These are phyloP conservation scores for Lojkania enalia DNA, from an alignment of 2,329 filamentous ascomycete genomes.

Conservation along the genomic window DNA sequence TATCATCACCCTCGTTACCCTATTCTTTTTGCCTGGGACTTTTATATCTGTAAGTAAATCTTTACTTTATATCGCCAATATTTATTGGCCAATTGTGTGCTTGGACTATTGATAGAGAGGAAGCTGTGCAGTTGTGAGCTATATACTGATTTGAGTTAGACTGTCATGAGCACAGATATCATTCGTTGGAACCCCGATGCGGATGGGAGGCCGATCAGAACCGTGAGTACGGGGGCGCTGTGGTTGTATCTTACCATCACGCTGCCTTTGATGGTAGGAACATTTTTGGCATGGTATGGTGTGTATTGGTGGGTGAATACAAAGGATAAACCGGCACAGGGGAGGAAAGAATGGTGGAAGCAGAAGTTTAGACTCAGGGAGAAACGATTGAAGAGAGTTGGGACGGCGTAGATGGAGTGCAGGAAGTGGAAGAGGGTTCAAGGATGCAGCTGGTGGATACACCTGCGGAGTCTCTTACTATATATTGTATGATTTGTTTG, in stretches of 20 bases:
- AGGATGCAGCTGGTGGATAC: no score
- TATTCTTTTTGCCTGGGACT: slow-evolving; percentile 47
- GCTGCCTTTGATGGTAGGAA: slow-evolving; percentile 37
- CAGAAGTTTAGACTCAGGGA: neutral
- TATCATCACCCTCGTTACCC: slow-evolving; percentile 46
- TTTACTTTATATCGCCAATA: no score
- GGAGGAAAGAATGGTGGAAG: neutral
- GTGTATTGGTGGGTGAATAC: slow-evolving; percentile 34
- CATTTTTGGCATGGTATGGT: slow-evolving; percentile 34
- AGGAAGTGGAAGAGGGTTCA: no score
- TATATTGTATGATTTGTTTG: no score
- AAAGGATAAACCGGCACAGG: slow-evolving; percentile 6
- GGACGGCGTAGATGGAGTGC: neutral
- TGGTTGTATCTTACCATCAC: slow-evolving; percentile 34
- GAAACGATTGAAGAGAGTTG: neutral
- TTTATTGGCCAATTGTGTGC: no score
- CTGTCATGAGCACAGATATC: slow-evolving; percentile 45
- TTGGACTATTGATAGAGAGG: no score
- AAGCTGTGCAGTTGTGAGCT: neutral
- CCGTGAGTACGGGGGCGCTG: slow-evolving; percentile 25
- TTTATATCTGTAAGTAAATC: slow-evolving; percentile 36
- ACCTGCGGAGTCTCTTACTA: no score
- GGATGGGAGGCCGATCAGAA: slow-evolving; percentile 4
- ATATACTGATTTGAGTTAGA: slow-evolving; percentile 26
- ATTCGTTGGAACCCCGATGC: slow-evolving; percentile 18